Percentiles rank a stretch among this genome's conserved stretches.
These are phyloP conservation scores for Panicum virgatum DNA, from an alignment of 202 grass and related monocot genomes.

Conservation along the genomic window DNA sequence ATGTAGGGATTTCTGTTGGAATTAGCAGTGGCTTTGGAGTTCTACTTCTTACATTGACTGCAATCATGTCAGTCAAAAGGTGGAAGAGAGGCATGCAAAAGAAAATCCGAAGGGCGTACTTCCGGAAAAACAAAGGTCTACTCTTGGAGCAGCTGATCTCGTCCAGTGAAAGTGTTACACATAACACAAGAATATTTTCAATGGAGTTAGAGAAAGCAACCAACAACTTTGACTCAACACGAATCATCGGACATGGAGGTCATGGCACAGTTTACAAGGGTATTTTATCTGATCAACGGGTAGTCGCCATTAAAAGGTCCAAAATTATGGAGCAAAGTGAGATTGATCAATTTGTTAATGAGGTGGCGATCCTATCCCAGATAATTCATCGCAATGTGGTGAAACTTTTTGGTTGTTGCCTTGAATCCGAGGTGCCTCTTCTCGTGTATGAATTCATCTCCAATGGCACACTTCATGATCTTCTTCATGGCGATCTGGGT, in stretches of 20 bases:
- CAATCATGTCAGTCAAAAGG: slow-evolving; percentile 17
- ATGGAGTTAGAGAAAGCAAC: slow-evolving; percentile 28
- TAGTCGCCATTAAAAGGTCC: slow-evolving; percentile 24
- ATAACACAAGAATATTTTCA: slow-evolving; percentile 33
- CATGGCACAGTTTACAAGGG: slow-evolving; percentile 22
- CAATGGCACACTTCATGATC: slow-evolving; percentile 26
- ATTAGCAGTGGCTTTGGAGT: slow-evolving; percentile 37
- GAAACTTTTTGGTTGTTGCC: slow-evolving; percentile 19
- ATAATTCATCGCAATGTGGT: slow-evolving; percentile 24
- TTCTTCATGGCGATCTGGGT: slow-evolving; percentile 23
- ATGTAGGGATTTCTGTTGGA: slow-evolving; percentile 14
- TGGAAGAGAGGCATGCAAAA: slow-evolving; percentile 29
- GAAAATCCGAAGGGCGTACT: slow-evolving; percentile 31
- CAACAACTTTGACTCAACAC: slow-evolving; percentile 13
- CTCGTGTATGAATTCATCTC: slow-evolving; percentile 35
- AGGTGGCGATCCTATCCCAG: slow-evolving; percentile 19
- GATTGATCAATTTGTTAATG: slow-evolving; percentile 29
- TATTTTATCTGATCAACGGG: slow-evolving; percentile 23
- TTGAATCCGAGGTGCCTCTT: slow-evolving; percentile 18
- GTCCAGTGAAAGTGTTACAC: neutral
- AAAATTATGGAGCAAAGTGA: slow-evolving; percentile 19
- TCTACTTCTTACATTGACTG: slow-evolving; percentile 29
- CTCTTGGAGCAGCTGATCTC: slow-evolving; percentile 16
- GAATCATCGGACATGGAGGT: slow-evolving; percentile 21
- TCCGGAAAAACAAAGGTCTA: slow-evolving; percentile 3